phyloP scores from a whole-genome alignment of 257 asterid species.

The Capsicum pubescens region DNA sequence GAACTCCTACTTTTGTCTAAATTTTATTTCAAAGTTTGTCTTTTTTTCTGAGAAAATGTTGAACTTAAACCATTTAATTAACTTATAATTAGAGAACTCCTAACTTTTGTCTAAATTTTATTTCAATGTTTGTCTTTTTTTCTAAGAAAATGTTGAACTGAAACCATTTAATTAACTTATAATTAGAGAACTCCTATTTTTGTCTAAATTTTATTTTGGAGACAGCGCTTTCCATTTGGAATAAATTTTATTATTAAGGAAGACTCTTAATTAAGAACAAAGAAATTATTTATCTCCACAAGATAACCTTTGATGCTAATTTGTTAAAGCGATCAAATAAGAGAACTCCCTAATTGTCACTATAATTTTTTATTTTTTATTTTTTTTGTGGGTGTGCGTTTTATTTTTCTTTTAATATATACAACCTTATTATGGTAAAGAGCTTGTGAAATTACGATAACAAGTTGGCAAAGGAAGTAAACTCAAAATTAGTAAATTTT shows the following conservation, averaged over 20 bases:
- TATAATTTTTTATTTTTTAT: too few species aligned
- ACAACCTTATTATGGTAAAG: too few species aligned
- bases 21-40: background rate
- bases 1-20: background rate
- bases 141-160: background rate
- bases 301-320: background rate
- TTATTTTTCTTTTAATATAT: too few species aligned
- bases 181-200: background rate
- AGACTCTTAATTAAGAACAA: background rate
- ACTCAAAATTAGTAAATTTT: too few species aligned
- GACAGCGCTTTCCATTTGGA: background rate
- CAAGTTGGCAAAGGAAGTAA: too few species aligned
- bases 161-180: background rate
- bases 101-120: too few species aligned
- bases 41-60: background rate
- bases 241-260: background rate
- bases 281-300: background rate
- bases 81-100: background rate
- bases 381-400: too few species aligned
- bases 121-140: conserved; percentile 15
- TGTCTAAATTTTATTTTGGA: too few species aligned
- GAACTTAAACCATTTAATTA: background rate
- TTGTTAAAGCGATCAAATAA: too few species aligned
- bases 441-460: too few species aligned
- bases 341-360: background rate